phyloP scores from a whole-genome alignment of 345 rosid genomes.

The Cardamine resedifolia region DNA sequence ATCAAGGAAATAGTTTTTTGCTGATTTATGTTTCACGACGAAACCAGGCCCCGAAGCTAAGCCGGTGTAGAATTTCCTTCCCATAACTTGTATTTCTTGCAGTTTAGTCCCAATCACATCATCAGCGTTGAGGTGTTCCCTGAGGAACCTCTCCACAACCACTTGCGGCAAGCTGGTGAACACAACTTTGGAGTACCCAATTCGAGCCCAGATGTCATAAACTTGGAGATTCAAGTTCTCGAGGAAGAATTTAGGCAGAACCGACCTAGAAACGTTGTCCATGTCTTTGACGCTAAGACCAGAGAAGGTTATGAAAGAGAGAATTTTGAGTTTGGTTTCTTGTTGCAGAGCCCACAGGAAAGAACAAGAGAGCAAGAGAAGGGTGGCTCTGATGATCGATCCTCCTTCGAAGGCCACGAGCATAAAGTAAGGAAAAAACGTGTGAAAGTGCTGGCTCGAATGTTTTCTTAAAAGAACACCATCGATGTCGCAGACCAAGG shows the following conservation, averaged over 20 bases:
- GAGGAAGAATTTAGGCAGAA: constrained; percentile 87
- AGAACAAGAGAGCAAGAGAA: constrained; percentile 57
- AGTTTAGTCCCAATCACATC: constrained; percentile 76
- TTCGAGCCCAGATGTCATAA: constrained; percentile 48
- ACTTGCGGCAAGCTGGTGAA: constrained; percentile 79
- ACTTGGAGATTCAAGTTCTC: constrained; percentile 70
- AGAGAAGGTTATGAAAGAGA: constrained; percentile 74
- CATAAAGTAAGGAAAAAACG: constrained; percentile 94
- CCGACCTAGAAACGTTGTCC: constrained; percentile 70
- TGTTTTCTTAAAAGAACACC: constrained; percentile 52
- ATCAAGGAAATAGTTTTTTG: constrained; percentile 58
- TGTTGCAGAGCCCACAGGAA: constrained; percentile 55
- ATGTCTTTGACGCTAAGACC: constrained; percentile 61
- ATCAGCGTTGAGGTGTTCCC: constrained; percentile 61
- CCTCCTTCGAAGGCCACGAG: constrained; percentile 94
- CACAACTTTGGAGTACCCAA: constrained; percentile 45
- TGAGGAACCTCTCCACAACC: constrained; percentile 74
- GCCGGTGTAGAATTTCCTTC: constrained; percentile 60
- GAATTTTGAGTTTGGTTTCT: constrained; percentile 52
- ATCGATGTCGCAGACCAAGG: constrained; percentile 65
- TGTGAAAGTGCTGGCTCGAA: constrained; percentile 40
- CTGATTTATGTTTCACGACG: constrained; percentile 57
- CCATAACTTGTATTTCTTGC: constrained; percentile 34
- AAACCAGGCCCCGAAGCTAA: constrained; percentile 63
- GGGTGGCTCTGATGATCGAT: constrained; percentile 62